phyloP scores from a whole-genome alignment of 257 asterid genomes.

The Prunella vulgaris region DNA sequence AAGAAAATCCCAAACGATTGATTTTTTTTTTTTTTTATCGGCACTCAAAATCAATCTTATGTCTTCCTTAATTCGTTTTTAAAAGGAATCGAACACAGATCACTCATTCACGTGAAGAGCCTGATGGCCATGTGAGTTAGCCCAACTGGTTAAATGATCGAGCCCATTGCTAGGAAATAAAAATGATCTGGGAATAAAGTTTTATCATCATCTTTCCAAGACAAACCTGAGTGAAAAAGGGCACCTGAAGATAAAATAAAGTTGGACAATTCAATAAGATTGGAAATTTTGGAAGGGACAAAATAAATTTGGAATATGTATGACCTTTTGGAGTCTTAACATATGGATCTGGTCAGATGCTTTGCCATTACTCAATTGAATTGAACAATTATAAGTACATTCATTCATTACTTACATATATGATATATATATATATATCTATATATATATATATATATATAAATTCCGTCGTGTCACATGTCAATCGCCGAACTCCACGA shows the following conservation, averaged over 20 bases:
- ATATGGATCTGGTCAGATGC: constrained; percentile 3
- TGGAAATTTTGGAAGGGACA: background rate
- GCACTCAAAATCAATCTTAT: too few species aligned
- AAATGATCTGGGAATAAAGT: background rate
- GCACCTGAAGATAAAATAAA: background rate
- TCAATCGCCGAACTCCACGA: constrained; percentile 21
- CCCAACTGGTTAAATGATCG: too few species aligned
- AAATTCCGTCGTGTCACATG: background rate
- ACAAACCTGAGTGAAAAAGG: background rate
- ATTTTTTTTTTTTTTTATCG: too few species aligned
- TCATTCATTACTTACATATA: too few species aligned
- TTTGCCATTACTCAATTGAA: background rate
- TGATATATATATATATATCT: background rate
- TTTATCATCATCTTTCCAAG: background rate
- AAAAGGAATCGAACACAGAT: too few species aligned
- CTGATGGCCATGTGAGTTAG: too few species aligned
- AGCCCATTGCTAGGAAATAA: too few species aligned
- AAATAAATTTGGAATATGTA: constrained; percentile 18
- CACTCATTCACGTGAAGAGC: too few species aligned
- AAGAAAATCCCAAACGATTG: too few species aligned
- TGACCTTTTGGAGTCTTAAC: constrained; percentile 14
- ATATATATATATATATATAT: background rate
- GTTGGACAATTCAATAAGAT: constrained; percentile 1
- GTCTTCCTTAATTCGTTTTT: too few species aligned
- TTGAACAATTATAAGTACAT: background rate